Percentiles rank a stretch among this genome's conserved stretches.
These are phyloP conservation scores for Strigomonas culicis DNA, from an alignment of 208 protist genomes.

Conservation along the genomic window DNA sequence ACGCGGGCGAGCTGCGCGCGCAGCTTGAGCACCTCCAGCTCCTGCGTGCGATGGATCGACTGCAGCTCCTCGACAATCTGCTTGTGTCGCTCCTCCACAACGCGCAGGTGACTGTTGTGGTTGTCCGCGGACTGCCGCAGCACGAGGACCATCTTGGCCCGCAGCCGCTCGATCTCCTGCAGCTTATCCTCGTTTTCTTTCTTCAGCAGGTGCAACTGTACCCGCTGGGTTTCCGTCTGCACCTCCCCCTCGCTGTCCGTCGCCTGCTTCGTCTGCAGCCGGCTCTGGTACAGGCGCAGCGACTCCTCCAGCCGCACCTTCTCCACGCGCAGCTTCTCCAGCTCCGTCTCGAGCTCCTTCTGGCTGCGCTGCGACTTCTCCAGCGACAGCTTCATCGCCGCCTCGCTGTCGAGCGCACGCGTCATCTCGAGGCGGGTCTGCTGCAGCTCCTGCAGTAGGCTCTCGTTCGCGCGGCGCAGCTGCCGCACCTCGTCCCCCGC, in stretches of 20 bases:
- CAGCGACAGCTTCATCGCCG: constrained; percentile 10
- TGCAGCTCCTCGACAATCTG: constrained; percentile 58
- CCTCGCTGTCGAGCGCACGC: constrained; percentile 18
- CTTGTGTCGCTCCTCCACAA: constrained; percentile 79
- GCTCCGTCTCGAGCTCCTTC: constrained; percentile 17
- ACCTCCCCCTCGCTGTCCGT: constrained; percentile 31
- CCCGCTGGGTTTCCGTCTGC: constrained; percentile 27
- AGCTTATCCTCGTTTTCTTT: constrained; percentile 64
- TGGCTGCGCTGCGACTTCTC: constrained; percentile 16
- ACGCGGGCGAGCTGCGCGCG: constrained; percentile 64
- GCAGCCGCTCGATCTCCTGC: constrained; percentile 69
- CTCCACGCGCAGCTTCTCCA: constrained; percentile 13
- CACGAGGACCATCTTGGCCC: constrained; percentile 57
- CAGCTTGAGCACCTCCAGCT: constrained; percentile 63
- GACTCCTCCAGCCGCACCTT: constrained; percentile 22
- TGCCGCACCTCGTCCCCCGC: constrained; percentile 23
- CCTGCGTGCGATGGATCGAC: constrained; percentile 44
- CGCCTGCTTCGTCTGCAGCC: constrained; percentile 19
- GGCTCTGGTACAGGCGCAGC: constrained; percentile 12
- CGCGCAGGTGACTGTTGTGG: constrained; percentile 68
- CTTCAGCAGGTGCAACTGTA: constrained; percentile 51
- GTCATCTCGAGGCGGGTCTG: constrained; percentile 8
- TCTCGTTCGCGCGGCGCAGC: background rate
- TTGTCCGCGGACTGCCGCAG: constrained; percentile 68
- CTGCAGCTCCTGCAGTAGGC: constrained; percentile 2